Evolutionary conservation across 2,329 filamentous ascomycete species (phyloP).

Genomic region (Nemania sp.): DNA sequence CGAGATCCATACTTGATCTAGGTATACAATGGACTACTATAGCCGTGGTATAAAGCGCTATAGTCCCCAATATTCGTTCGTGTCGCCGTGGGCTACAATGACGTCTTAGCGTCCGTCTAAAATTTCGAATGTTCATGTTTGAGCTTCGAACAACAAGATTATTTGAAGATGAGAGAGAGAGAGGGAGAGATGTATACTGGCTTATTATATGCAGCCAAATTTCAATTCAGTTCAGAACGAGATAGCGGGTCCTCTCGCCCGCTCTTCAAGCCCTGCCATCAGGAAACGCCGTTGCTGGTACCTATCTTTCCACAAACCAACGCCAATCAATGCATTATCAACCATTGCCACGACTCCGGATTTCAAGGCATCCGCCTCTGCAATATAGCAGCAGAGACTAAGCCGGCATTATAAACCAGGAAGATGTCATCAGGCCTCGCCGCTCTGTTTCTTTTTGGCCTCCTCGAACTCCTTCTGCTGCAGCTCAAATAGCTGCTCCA

Average conservation of each 20-base stretch:
- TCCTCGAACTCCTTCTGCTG: constrained; percentile 90
- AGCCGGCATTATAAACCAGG: constrained; percentile 10
- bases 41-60: neutral
- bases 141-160: neutral
- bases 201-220: neutral
- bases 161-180: neutral
- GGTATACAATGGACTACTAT: neutral
- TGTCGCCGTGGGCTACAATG: neutral
- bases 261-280: constrained; percentile 11
- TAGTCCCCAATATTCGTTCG: neutral
- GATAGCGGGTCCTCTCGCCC: neutral
- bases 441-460: constrained; percentile 49
- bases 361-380: too few relatives aligned
- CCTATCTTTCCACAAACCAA: constrained; percentile 35
- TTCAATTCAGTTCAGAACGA: constrained; percentile 9
- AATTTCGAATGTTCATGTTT: neutral
- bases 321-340: constrained; percentile 38
- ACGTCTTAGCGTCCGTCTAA: neutral
- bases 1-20: too few relatives aligned
- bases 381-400: constrained; percentile 16
- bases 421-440: constrained; percentile 28
- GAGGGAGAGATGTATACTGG: neutral
- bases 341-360: constrained; percentile 30
- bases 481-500: constrained; percentile 88
- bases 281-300: constrained; percentile 37